Evolutionary conservation across 2,329 filamentous ascomycete genomes (phyloP).

Genomic region (Fusarium sp.): DNA sequence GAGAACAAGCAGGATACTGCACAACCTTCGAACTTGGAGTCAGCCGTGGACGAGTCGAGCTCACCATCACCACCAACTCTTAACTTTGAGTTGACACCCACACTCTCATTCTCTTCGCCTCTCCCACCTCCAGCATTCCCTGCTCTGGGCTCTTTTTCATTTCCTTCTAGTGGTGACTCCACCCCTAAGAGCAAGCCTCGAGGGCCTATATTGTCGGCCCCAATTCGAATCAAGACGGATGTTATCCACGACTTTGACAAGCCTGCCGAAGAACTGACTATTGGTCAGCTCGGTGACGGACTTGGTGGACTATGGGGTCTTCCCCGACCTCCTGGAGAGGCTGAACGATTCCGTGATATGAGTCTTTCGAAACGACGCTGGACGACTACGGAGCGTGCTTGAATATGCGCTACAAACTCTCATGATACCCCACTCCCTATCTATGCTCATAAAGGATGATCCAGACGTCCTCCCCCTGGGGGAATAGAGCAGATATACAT

Average conservation of each 20-base stretch:
- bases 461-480: constrained; percentile 13
- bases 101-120: constrained; percentile 29
- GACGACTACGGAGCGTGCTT: constrained; percentile 64
- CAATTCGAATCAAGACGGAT: constrained; percentile 52
- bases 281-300: constrained; percentile 53
- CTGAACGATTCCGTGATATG: constrained; percentile 60
- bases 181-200: constrained; percentile 38
- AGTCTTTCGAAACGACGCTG: constrained; percentile 64
- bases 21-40: not conserved
- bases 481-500: constrained; percentile 11
- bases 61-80: constrained; percentile 7
- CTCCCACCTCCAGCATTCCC: constrained; percentile 39
- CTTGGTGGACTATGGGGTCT: constrained; percentile 59
- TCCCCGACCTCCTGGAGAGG: constrained; percentile 57
- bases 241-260: constrained; percentile 45
- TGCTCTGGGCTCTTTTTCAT: constrained; percentile 35
- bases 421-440: constrained; percentile 15
- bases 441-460: constrained; percentile 19
- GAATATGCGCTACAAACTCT: constrained; percentile 1
- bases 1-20: constrained; percentile 27
- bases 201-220: constrained; percentile 48
- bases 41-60: constrained; percentile 22
- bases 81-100: constrained; percentile 35
- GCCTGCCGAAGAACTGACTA: constrained; percentile 46
- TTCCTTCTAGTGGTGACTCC: constrained; percentile 30